Evolutionary conservation across 805 yeast species (phyloP).

Genomic region (Citeromyces matritensis): DNA sequence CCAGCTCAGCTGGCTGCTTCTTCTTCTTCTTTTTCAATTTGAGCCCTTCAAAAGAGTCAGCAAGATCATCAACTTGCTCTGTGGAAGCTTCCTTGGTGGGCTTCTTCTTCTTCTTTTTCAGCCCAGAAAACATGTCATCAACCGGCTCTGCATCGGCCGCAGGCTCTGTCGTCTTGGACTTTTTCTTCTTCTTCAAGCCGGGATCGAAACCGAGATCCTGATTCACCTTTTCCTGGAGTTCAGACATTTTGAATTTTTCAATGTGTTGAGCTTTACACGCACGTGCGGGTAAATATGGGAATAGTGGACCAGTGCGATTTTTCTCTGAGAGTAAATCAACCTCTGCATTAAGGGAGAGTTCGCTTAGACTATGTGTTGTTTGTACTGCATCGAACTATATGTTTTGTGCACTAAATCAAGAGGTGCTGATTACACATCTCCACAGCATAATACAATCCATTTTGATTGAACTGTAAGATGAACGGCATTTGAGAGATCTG

Average conservation of each 20-base stretch:
- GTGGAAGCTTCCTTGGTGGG: slow-evolving; percentile 18
- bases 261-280: too few relatives aligned
- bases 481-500: too few relatives aligned
- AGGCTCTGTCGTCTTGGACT: slow-evolving; percentile 29
- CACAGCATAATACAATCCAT: too few relatives aligned
- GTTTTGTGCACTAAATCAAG: too few relatives aligned
- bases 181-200: slow-evolving; percentile 66
- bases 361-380: too few relatives aligned
- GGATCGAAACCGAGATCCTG: slow-evolving; percentile 59
- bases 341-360: too few relatives aligned
- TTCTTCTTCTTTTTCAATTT: slow-evolving; percentile 76
- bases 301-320: too few relatives aligned
- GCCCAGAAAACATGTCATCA: slow-evolving; percentile 60
- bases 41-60: slow-evolving; percentile 55
- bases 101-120: slow-evolving; percentile 81
- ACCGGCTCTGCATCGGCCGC: slow-evolving; percentile 15
- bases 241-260: slow-evolving; percentile 12
- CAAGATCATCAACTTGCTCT: slow-evolving; percentile 22
- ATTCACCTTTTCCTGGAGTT: slow-evolving; percentile 6
- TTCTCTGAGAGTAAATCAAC: too few relatives aligned
- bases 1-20: slow-evolving; percentile 39
- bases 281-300: too few relatives aligned
- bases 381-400: too few relatives aligned
- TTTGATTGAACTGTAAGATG: too few relatives aligned
- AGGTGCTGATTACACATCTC: too few relatives aligned